Base-by-base conservation (phyloP, 2,329 filamentous ascomycete genomes). In the Xylaria sp. region DNA sequence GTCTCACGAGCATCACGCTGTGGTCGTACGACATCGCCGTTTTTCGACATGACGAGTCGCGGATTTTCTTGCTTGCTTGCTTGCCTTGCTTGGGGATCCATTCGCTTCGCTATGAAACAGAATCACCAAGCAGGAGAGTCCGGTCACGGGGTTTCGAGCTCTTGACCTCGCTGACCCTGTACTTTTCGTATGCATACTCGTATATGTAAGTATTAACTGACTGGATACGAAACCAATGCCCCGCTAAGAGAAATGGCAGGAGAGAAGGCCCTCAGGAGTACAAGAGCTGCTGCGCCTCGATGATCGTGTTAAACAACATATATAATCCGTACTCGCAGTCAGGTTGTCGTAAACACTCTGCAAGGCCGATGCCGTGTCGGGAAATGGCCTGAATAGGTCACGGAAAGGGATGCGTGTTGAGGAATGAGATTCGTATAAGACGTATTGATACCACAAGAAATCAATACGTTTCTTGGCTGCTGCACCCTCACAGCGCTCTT, bases 361-460 rank as follows among this genome's bases (percentile, higher is more conserved):
- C 44, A 52, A 39, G 5, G 23, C 30, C 34, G 37, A 52, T 44
- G 30, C 54, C 47, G 42, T 47, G 53, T 61, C 46, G 48, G 54
- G 47, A 30, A 54, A 59, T 59, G 54, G 52, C 35, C 44, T 48
- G 23, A 46, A 52, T 35, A 49, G 48, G 44, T 19, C 39, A 60
- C 55, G 52, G 46, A 49, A 35, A 35, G 16, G 13, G 56, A 30
- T 59, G 52, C 42, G 39, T 59, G 44, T 55, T 51, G 52, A 39
- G 44, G 49, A 55, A 55, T 13, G 55, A 53, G 53, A n/a, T 55
- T 47, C 39, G 47, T 55, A 42, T 54, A 35, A 37, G 37, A 58
- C 59, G 57, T 42, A 54, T 59, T 63, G 52, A 57, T 61, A 58
- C 46, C 57, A 59, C 59, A 30, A 55, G 35, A 53, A 51, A 55